Evolutionary conservation across 306 rosid species (phyloP), one percentile per base, ranked within the genome.

Genomic region (Mimosa pudica): DNA sequence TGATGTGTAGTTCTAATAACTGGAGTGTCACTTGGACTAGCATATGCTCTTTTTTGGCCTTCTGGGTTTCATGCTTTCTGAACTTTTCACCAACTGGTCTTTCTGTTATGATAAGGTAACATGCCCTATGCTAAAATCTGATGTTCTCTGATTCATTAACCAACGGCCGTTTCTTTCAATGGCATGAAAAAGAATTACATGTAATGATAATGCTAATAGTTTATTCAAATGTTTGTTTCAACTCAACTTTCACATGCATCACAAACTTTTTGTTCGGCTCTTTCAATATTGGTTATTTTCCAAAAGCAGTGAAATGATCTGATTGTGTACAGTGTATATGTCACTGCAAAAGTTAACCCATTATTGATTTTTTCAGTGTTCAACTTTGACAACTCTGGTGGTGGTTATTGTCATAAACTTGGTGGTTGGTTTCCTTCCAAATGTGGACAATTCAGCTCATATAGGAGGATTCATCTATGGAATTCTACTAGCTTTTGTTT

Each of bases 31-130:
- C 96, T 96, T 38, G 99, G 99, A 0, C 98, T 98, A 44, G 93
- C 99, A 0, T 96, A 96, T 61, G 96, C 99, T 8, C 98, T 93
- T 78, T 78, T 96, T 96, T 32, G 99, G 99, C 16, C 86, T 93
- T 76, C 66, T 93, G 33, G 99, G 98, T 71, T 88, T 93, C 83
- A 89, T 93, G 99, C 94, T 96, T 73, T 96, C 99, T 16, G 99
- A 96, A 89, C 98, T 96, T 79, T 80, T 96, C n/a, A 93, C 86
- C 38, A 95, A 95, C 79, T 95, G 97, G 99, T 83, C 96, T 76
- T 87, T 89, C 71, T 93, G 91, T 66, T 83, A 87, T 61, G 91
- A 90, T 9, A 93, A 93, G 95, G 98, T 91, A 78, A 72, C 45
- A 24, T 7, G 41, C 44, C 33, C n/a, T 7, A 11, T 4, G 11